A percentile compares a stretch with the other conserved stretches of the same genome.
Conservation (phyloP, 208 protist species). For the Trypanosoma boissoni region DNA sequence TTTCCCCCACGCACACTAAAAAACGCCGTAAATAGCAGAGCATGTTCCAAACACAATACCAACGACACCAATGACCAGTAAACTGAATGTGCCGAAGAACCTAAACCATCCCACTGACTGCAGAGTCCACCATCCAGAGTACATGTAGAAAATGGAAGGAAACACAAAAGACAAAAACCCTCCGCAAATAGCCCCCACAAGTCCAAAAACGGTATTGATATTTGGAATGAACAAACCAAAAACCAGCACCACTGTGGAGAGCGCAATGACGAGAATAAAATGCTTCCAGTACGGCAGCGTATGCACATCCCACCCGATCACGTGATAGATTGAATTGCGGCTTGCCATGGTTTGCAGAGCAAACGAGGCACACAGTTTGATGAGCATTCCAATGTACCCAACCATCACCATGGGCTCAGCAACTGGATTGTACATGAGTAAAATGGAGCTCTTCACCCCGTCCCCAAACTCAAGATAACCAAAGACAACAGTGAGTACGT, state of each 20-base stretch:
- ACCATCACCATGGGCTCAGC: conserved; percentile 25
- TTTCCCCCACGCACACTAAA: conserved; percentile 10
- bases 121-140: conserved; percentile 57
- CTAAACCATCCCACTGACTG: conserved; percentile 44
- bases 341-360: conserved; percentile 24
- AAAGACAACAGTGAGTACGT: conserved; percentile 28
- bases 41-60: conserved; percentile 66
- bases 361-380: conserved; percentile 25
- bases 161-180: conserved; percentile 75
- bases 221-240: conserved; percentile 32
- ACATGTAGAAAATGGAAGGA: conserved; percentile 70
- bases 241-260: conserved; percentile 33
- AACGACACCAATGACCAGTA: conserved; percentile 57
- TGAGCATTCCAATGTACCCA: conserved; percentile 28
- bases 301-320: conserved; percentile 43
- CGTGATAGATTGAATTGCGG: conserved; percentile 58
- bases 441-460: conserved; percentile 18
- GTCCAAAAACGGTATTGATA: conserved; percentile 37
- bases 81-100: conserved; percentile 36
- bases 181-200: conserved; percentile 73
- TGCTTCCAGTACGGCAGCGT: conserved; percentile 76
- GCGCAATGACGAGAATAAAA: conserved; percentile 33
- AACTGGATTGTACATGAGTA: conserved; percentile 34
- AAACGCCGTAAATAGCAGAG: conserved; percentile 37
- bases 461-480: conserved; percentile 37